Base-by-base conservation (phyloP, 805 yeast genomes). In the Candida michaelii region DNA sequence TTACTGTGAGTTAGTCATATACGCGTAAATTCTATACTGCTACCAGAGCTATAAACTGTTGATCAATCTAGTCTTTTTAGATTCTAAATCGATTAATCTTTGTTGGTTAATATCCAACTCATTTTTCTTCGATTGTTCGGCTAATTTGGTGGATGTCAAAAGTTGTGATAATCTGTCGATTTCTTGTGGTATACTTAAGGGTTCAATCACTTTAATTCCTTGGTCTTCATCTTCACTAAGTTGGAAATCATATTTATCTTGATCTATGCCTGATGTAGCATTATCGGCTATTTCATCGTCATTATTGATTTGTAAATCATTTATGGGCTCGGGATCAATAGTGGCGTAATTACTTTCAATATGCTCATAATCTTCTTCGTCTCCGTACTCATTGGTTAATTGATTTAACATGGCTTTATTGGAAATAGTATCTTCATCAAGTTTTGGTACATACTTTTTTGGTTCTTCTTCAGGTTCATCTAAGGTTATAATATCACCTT, bases 401-500 rank as follows among this genome's bases (percentile, higher is more conserved):
- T 42, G 30, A 18, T 37, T 37, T 4, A 49, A 11, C 13, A 40
- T 23, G 1, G 39, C 25, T 30, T 30, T 44, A 21, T 36, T 15
- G 11, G 42, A 34, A 4, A 45, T n/a, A 4, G 38, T 38, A 30
- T 31, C 31, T 9, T 44, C 31, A 9, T 43, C 45, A 5, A 46
- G 35, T 30, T 49, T 41, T 14, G 52, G 52, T 4, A 49, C 50
- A 13, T 44, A 49, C 29, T 38, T 43, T 27, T 16, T 30, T 19
- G 8, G 23, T 14, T 21, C 36, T 6, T n/a, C 38, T n/a, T 39
- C 43, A 5, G 29, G 19, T 10, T 40, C 74, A 43, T 66, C 73
- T 43, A 67, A 54, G 30, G 65, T 60, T 5, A 72, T 73, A 17
- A 65, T 41, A 14, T 41, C 44, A 10, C 44, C 44, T 30, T 41